A percentile compares a stretch with the other conserved stretches of the same genome.
Evolutionary conservation across 1,284 basidiomycete genomes (phyloP).

Genomic region (Fomitiporia mediterranea): DNA sequence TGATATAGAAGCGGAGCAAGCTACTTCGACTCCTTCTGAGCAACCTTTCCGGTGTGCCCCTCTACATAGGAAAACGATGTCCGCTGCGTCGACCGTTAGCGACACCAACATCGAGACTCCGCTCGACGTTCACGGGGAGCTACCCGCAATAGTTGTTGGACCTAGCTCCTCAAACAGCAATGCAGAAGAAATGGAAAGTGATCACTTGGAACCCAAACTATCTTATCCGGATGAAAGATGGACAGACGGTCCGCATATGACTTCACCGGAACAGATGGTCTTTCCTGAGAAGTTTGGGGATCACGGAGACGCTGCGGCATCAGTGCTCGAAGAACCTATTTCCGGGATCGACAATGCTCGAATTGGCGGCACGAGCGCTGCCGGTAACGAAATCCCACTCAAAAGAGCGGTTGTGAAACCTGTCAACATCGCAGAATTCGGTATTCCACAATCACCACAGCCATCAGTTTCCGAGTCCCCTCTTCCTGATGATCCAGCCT

Average conservation of each 20-base stretch:
- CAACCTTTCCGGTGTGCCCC: not conserved
- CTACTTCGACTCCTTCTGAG: not conserved
- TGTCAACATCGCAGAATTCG: too few relatives aligned
- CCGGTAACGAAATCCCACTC: too few relatives aligned
- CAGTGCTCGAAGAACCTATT: not conserved
- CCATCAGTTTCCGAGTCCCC: too few relatives aligned
- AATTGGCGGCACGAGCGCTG: too few relatives aligned
- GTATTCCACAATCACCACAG: too few relatives aligned
- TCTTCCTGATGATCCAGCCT: too few relatives aligned
- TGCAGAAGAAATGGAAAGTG: not conserved
- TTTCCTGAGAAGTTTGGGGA: not conserved
- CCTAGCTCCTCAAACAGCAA: not conserved
- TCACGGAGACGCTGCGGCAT: too few relatives aligned
- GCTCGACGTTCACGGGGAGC: not conserved
- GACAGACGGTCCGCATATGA: not conserved
- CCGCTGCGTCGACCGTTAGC: not conserved
- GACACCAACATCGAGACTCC: not conserved
- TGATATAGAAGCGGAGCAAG: not conserved
- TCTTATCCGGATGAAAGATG: not conserved
- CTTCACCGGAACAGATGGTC: not conserved
- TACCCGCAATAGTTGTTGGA: not conserved
- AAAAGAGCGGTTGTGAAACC: too few relatives aligned
- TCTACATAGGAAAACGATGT: not conserved
- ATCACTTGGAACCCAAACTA: not conserved
- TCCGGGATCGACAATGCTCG: not conserved